These are phyloP conservation scores for Pueraria montana DNA, from an alignment of 306 rosid species.

Conservation along the genomic window DNA sequence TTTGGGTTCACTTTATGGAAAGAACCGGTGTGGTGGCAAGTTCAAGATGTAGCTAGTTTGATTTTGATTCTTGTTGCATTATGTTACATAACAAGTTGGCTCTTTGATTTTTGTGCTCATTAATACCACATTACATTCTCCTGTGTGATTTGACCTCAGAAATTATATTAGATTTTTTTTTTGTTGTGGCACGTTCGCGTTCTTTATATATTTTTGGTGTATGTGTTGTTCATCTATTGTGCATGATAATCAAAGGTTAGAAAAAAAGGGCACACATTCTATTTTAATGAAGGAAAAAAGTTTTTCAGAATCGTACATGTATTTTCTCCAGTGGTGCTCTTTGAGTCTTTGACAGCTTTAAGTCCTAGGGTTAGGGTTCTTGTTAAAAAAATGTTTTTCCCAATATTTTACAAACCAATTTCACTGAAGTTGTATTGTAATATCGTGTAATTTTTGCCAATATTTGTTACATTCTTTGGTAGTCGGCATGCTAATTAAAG, in stretches of 20 bases:
- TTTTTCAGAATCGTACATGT: neutral
- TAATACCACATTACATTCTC: neutral
- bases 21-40: conserved; percentile 23
- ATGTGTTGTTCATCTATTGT: neutral
- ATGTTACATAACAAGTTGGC: neutral
- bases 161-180: neutral
- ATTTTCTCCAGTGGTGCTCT: neutral
- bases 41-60: conserved; percentile 17
- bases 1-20: conserved; percentile 23
- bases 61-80: conserved; percentile 4
- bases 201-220: neutral
- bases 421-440: neutral
- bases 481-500: neutral
- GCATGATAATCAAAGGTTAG: neutral
- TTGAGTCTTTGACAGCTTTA: neutral
- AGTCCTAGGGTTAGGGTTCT: conserved; percentile 82
- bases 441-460: neutral
- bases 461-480: neutral
- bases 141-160: neutral
- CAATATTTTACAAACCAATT: neutral
- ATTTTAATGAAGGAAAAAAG: neutral
- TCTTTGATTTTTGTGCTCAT: conserved; percentile 1
- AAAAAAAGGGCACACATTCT: neutral
- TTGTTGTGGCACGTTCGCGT: neutral
- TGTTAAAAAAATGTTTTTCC: conserved; percentile 31